These are phyloP conservation scores for Sphaerulina musiva DNA, from an alignment of 2,329 filamentous ascomycete genomes.

Conservation along the genomic window DNA sequence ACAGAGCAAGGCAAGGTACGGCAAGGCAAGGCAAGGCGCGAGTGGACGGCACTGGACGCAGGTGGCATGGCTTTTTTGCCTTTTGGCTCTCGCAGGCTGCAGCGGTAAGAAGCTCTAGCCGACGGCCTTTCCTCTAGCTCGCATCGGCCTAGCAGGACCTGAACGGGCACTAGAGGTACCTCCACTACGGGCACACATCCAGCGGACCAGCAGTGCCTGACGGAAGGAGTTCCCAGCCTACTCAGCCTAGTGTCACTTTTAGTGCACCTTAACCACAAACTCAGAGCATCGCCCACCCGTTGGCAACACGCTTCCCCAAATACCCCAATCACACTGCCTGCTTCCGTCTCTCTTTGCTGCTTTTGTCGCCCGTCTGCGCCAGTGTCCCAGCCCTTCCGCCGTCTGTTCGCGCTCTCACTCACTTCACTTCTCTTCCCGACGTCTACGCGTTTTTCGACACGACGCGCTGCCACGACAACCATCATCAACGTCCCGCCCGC, in stretches of 20 bases:
- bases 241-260: not conserved
- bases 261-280: slow-evolving; percentile 5
- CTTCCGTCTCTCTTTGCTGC: slow-evolving; percentile 1
- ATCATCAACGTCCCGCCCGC: not conserved
- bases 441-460: not conserved
- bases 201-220: not conserved
- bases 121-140: not conserved
- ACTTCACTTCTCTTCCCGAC: not conserved
- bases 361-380: not conserved
- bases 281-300: not conserved
- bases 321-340: slow-evolving; percentile 5
- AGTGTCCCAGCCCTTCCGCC: not conserved
- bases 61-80: too few relatives aligned
- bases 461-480: not conserved
- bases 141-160: not conserved
- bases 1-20: too few relatives aligned
- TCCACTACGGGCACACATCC: too few relatives aligned
- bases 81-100: too few relatives aligned
- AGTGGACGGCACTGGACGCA: too few relatives aligned
- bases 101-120: not conserved
- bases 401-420: not conserved
- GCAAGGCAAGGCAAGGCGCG: not conserved
- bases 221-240: not conserved
- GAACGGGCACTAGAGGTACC: too few relatives aligned
- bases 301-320: not conserved